A percentile compares a stretch with the other conserved stretches of the same genome.
These are phyloP conservation scores for Wickerhamomyces pijperi DNA, from an alignment of 805 yeast species.

Conservation along the genomic window DNA sequence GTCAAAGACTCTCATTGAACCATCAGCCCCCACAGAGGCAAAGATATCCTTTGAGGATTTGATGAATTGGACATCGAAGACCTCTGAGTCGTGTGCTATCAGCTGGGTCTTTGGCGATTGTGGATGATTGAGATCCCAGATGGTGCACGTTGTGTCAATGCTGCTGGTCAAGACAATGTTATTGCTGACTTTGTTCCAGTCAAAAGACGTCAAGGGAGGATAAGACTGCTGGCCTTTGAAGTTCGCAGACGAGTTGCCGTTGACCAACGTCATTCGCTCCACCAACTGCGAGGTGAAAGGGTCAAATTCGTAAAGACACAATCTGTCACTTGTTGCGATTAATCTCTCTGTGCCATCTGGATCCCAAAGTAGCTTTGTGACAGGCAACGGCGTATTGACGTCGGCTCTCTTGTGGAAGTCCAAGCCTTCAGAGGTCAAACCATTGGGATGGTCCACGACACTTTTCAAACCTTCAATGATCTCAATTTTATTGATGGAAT, in stretches of 20 bases:
- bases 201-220: conserved; percentile 90
- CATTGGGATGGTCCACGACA: conserved; percentile 17
- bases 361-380: conserved; percentile 69
- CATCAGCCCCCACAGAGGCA: conserved; percentile 92
- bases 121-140: conserved; percentile 72
- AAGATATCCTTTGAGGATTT: conserved; percentile 66
- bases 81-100: conserved; percentile 94
- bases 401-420: conserved; percentile 41
- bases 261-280: conserved; percentile 29
- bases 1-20: conserved; percentile 87
- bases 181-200: conserved; percentile 75
- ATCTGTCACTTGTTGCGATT: conserved; percentile 63
- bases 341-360: conserved; percentile 34
- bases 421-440: conserved; percentile 19
- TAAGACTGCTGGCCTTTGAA: conserved; percentile 28
- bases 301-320: conserved; percentile 51
- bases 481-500: conserved; percentile 54
- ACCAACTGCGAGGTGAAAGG: conserved; percentile 19
- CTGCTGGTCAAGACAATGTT: conserved; percentile 70
- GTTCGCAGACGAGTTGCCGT: conserved; percentile 25
- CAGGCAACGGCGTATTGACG: conserved; percentile 49
- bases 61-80: conserved; percentile 81
- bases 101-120: conserved; percentile 79
- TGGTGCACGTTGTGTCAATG: conserved; percentile 93
- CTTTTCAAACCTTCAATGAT: conserved; percentile 27